Base-by-base conservation (phyloP, 345 rosid species). In the Salix koriyanagi region DNA sequence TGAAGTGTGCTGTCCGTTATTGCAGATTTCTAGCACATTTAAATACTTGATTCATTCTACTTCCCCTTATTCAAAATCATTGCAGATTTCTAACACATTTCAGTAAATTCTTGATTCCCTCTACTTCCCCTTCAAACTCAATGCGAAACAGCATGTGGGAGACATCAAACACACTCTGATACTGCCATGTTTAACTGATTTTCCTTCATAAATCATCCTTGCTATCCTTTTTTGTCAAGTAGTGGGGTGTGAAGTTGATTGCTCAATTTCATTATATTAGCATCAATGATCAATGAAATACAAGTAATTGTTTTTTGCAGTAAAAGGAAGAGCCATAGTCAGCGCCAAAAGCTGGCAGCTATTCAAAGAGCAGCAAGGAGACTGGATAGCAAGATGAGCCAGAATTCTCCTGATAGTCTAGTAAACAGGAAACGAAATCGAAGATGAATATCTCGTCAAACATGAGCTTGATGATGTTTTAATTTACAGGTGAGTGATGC, bases 301-400 rank as follows among this genome's bases (percentile, higher is more conserved):
- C 21, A 19, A 32, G n/a, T 48, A 6, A 42, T 28, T 44, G 11
- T 12, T 1, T 32, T 5, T 44, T 52, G 80, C 84, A 88, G 93
- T 87, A 89, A 86, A 85, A 85, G 91, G 56, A 88, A 83, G 86
- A 87, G 88, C 72, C 74, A 79, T 61, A 83, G 72, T 46, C 91
- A 82, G 61, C 88, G 86, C 79, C 84, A 87, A 77, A 91, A 75
- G 80, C 87, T 79, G 62, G 91, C 87, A 60, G 89, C 90, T 28
- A 82, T 88, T 76, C 88, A 88, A 82, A 90, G 89, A 5, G 67
- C 88, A 5, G 90, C 91, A 4, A 87, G 87, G 83, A 90, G 85
- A 82, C 79, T 90, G 75, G 96, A 91, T 11, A 89, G 89, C 76
- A 85, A 82, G 78, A 74, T 50, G 62, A 80, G 83, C 67, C 86